Conservation (phyloP, 305 asterid genomes). For the Solanum hybrid region DNA sequence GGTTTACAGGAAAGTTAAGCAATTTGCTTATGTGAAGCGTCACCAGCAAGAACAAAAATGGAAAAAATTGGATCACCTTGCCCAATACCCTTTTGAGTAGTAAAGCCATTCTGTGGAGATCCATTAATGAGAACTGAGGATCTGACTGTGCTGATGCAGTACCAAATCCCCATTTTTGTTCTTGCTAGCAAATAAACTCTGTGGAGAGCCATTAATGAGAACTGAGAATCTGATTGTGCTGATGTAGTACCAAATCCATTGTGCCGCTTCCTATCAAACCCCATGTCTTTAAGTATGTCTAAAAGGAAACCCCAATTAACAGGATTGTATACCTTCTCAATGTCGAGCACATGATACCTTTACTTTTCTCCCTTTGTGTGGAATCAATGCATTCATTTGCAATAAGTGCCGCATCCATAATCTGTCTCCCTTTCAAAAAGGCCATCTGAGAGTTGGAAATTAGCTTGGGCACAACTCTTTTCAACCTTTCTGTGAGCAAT, state of each 20-base stretch:
- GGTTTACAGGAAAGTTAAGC: not conserved
- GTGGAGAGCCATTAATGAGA: not conserved
- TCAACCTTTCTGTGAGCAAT: not conserved
- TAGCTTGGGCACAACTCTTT: not conserved
- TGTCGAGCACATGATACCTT: not conserved
- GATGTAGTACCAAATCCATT: not conserved
- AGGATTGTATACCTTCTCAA: not conserved
- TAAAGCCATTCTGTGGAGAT: not conserved
- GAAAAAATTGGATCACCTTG: not conserved
- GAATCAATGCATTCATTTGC: not conserved
- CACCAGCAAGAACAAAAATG: not conserved
- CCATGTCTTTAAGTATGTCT: not conserved
- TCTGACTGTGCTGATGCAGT: not conserved
- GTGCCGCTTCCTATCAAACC: not conserved
- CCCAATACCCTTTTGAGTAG: not conserved
- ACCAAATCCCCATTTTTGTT: not conserved
- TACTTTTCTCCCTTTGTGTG: not conserved
- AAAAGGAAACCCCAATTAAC: not conserved
- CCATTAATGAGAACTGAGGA: not conserved
- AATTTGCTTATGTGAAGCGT: not conserved
- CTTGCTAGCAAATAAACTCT: not conserved
- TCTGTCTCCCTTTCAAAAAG: not conserved
- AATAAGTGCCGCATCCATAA: not conserved
- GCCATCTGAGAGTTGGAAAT: not conserved
- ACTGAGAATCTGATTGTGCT: not conserved